phyloP scores from a whole-genome alignment of 2,329 filamentous ascomycete genomes.

The Microsporum canis region DNA sequence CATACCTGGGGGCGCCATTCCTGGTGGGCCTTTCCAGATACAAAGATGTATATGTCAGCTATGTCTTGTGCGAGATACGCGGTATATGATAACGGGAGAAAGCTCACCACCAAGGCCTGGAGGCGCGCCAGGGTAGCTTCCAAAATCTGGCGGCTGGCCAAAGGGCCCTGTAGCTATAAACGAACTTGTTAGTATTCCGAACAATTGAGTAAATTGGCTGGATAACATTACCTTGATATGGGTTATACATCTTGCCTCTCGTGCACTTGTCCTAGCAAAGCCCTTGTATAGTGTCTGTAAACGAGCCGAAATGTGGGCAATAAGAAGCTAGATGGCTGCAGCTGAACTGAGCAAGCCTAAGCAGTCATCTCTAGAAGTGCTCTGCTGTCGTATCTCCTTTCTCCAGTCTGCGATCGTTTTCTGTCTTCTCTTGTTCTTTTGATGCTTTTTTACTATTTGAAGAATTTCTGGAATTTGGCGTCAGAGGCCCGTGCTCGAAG shows the following conservation, averaged over 20 bases:
- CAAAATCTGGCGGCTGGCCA: constrained; percentile 63
- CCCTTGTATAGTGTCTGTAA: not conserved
- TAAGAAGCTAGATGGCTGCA: not conserved
- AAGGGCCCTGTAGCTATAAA: constrained; percentile 44
- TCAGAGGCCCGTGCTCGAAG: not conserved
- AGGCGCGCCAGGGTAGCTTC: constrained; percentile 60
- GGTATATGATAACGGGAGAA: not conserved
- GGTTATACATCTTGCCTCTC: constrained; percentile 31
- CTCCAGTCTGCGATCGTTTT: not conserved
- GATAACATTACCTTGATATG: constrained; percentile 30
- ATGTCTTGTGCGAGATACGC: not conserved
- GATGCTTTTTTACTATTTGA: not conserved
- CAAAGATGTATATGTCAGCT: constrained; percentile 12
- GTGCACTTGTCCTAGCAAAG: not conserved
- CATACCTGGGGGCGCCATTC: constrained; percentile 56
- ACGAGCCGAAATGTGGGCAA: not conserved
- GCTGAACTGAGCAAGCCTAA: not conserved
- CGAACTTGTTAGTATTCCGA: not conserved
- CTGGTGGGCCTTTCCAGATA: constrained; percentile 42
- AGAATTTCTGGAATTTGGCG: not conserved
- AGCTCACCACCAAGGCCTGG: constrained; percentile 62
- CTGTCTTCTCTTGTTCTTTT: not conserved
- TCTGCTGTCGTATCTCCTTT: not conserved
- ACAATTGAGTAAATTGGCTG: not conserved
- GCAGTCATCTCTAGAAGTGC: not conserved